Evolutionary conservation across 495 filamentous ascomycete genomes (phyloP).

Genomic region (Paragyromitra xinjiangensis): DNA sequence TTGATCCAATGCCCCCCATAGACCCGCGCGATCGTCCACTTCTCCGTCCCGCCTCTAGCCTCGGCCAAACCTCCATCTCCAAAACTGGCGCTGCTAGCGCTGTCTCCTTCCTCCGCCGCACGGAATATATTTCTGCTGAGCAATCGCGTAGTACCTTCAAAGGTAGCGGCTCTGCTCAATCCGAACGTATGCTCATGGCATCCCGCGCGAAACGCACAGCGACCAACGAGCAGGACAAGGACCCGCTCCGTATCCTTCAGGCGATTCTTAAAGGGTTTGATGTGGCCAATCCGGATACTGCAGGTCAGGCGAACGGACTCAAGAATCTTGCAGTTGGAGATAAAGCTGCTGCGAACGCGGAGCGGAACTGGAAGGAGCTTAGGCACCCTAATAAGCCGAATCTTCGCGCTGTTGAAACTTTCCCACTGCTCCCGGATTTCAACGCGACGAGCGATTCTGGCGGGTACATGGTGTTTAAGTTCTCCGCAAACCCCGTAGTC

Average conservation of each 20-base stretch:
- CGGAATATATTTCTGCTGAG: constrained; percentile 90
- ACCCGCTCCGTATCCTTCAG: constrained; percentile 81
- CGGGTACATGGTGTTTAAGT: constrained; percentile 87
- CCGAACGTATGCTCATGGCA: constrained; percentile 57
- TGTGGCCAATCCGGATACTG: constrained; percentile 74
- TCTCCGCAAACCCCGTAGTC: constrained; percentile 79
- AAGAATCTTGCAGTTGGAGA: constrained; percentile 66
- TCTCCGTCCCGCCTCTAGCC: constrained; percentile 77
- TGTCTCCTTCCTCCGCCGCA: constrained; percentile 92
- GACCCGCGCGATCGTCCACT: constrained; percentile 85
- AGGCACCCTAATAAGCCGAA: constrained; percentile 84
- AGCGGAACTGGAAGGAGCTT: constrained; percentile 75
- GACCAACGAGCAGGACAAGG: constrained; percentile 70
- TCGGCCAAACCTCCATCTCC: constrained; percentile 75
- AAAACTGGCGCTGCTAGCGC: constrained; percentile 68
- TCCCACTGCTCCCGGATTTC: constrained; percentile 86
- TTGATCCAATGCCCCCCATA: constrained; percentile 71
- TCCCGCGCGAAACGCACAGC: constrained; percentile 60
- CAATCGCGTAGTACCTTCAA: constrained; percentile 61
- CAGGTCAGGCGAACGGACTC: constrained; percentile 62
- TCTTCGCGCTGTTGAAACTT: constrained; percentile 78
- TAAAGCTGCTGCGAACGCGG: constrained; percentile 66
- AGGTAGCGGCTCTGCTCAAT: constrained; percentile 56
- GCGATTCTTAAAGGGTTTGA: constrained; percentile 87
- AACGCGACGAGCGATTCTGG: constrained; percentile 86